Base-by-base conservation (phyloP, 225 moss, liverwort and hornwort species). In the Lunularia cruciata region DNA sequence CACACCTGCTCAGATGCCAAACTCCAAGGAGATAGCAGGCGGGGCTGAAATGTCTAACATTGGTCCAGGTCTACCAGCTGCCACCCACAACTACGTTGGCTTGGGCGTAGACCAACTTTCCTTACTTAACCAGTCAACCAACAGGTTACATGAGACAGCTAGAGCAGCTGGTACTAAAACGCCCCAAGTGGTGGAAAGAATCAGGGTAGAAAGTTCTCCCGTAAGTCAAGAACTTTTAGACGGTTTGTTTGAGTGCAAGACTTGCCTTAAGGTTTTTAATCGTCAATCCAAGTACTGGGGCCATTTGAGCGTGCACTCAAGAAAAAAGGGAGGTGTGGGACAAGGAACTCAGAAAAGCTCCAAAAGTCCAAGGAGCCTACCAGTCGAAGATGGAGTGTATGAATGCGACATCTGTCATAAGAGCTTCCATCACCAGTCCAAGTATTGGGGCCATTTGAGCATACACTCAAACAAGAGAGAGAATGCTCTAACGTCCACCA, bases 221-320 rank as follows among this genome's bases (percentile, higher is more conserved):
- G 34, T 45, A 37, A 59, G 48, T 18, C 37, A 10, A n/a, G 54
- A 54, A 33, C 25, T 43, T 6, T 33, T 67, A 53, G 60, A 37
- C 3, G 27, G 37, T 25, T 22, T 60, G 20, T 70, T 73, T 49
- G 64, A 64, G 63, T 73, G 73, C 58, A 11, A 45, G 53, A 69
- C 15, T 68, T 73, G 78, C 37, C 57, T 48, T 13, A 78, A 78
- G 68, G 49, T 57, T 62, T 73, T 78, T 26, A 18, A 42, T 59
- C 69, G 39, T 43, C 56, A 39, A 2, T 69, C 69, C 30, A 64
- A 78, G 31, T 69, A 42, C 64, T 73, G 68, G 73, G 63, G 63
- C 52, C 77, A 77, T 69, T 47, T 68, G 62, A 78, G 55, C 60
- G n/a, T 56, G 30, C 72, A 73, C 47, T 63, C 73, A 10, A 73